Percentiles rank a stretch among this genome's conserved stretches.
These are phyloP conservation scores for Globisporangium uncinulatum DNA, from an alignment of 352 stramenopile species.

Conservation along the genomic window DNA sequence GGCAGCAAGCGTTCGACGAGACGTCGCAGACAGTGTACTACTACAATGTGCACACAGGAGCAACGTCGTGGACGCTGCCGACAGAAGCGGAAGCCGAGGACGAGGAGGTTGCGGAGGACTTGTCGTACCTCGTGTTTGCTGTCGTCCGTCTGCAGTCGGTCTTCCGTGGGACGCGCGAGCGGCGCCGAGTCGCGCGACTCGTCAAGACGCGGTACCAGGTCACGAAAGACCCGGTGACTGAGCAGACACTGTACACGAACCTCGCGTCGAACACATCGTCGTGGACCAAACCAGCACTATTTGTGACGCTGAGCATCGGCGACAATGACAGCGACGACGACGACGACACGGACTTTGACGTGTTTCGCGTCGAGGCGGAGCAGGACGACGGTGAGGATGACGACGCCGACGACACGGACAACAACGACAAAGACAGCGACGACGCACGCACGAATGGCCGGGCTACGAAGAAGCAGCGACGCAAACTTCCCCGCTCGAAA, in stretches of 20 bases:
- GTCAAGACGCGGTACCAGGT: conserved; percentile 32
- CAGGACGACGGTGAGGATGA: conserved; percentile 17
- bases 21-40: conserved; percentile 64
- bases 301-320: conserved; percentile 22
- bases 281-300: conserved; percentile 34
- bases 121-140: conserved; percentile 40
- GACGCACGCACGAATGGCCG: background rate
- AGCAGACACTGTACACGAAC: conserved; percentile 46
- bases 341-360: conserved; percentile 11
- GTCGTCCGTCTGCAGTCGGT: conserved; percentile 42
- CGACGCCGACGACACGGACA: conserved; percentile 9
- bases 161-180: conserved; percentile 30
- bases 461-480: conserved; percentile 2
- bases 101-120: conserved; percentile 20
- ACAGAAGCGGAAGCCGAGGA: conserved; percentile 1
- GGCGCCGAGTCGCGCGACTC: conserved; percentile 22
- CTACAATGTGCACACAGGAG: conserved; percentile 58
- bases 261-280: conserved; percentile 26
- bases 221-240: conserved; percentile 25
- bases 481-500: conserved; percentile 45
- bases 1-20: conserved; percentile 62
- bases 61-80: conserved; percentile 63
- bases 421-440: conserved; percentile 15
- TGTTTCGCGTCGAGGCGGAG: conserved; percentile 12
- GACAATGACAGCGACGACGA: conserved; percentile 14